Conservation (phyloP, 2,329 filamentous ascomycete genomes). For the Parafenestella ontariensis region DNA sequence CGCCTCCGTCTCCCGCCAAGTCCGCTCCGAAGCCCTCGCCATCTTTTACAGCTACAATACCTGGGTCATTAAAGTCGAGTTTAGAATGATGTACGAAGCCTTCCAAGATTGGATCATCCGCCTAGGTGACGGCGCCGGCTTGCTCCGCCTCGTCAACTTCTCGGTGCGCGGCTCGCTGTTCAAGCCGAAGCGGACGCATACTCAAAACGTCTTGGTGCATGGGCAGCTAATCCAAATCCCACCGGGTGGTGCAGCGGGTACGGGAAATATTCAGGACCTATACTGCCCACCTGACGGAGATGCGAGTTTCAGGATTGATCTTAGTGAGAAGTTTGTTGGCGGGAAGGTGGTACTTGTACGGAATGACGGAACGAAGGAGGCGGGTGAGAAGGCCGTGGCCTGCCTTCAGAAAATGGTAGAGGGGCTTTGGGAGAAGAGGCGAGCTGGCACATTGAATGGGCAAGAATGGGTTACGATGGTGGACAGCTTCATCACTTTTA, state of each 20-base stretch:
- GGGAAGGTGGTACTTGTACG: slow-evolving; percentile 41
- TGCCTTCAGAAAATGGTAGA: slow-evolving; percentile 32
- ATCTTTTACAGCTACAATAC: slow-evolving; percentile 52
- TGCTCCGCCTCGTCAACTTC: slow-evolving; percentile 42
- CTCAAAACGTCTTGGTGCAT: slow-evolving; percentile 26
- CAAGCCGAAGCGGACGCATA: slow-evolving; percentile 37
- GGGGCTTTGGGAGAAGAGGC: slow-evolving; percentile 45
- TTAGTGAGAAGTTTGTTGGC: slow-evolving; percentile 45
- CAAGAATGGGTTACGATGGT: slow-evolving; percentile 47
- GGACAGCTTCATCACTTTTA: slow-evolving; percentile 43
- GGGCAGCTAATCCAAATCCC: slow-evolving; percentile 30
- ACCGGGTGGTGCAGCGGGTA: slow-evolving; percentile 15
- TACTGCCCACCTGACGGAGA: slow-evolving; percentile 47
- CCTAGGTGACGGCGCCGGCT: slow-evolving; percentile 40
- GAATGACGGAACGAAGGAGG: slow-evolving; percentile 43
- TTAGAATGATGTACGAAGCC: slow-evolving; percentile 49
- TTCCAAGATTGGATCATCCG: slow-evolving; percentile 50
- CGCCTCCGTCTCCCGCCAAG: slow-evolving; percentile 42
- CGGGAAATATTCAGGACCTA: slow-evolving; percentile 16
- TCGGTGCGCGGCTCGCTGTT: slow-evolving; percentile 44
- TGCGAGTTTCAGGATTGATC: slow-evolving; percentile 46
- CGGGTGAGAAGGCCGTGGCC: slow-evolving; percentile 34
- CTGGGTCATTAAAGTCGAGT: slow-evolving; percentile 50
- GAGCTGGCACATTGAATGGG: slow-evolving; percentile 36
- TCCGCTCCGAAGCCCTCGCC: slow-evolving; percentile 47